phyloP scores from a whole-genome alignment of 2,329 filamentous ascomycete genomes.

The Trichoderma brevicompactum region DNA sequence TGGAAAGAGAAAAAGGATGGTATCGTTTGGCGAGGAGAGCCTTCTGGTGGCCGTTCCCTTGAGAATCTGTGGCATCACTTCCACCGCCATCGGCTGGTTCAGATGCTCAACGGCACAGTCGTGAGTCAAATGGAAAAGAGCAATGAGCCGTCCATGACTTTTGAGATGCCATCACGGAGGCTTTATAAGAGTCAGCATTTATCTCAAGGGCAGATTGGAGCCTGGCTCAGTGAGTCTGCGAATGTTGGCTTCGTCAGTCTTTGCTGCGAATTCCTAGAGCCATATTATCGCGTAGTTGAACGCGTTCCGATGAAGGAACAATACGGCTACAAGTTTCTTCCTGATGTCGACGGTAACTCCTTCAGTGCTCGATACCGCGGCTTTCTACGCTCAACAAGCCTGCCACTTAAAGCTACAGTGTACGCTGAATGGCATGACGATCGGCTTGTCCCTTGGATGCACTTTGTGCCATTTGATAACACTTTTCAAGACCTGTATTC shows the following conservation, averaged over 20 bases:
- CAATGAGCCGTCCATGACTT: constrained; percentile 49
- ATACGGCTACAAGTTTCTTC: constrained; percentile 66
- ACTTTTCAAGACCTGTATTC: constrained; percentile 68
- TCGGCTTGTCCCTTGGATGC: constrained; percentile 69
- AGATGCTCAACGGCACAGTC: constrained; percentile 69
- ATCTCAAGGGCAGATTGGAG: constrained; percentile 43
- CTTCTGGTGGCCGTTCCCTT: constrained; percentile 60
- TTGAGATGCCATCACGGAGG: constrained; percentile 50
- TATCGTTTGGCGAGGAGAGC: constrained; percentile 67
- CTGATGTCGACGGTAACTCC: constrained; percentile 72
- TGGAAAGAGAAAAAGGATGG: constrained; percentile 63
- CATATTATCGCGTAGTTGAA: constrained; percentile 42
- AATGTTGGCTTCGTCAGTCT: constrained; percentile 52
- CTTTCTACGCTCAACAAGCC: constrained; percentile 65
- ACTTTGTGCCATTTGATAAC: constrained; percentile 75
- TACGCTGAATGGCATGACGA: constrained; percentile 78
- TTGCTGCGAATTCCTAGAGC: constrained; percentile 50
- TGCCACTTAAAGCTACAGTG: constrained; percentile 73
- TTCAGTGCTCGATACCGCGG: constrained; percentile 66
- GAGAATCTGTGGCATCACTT: constrained; percentile 68
- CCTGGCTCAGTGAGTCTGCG: constrained; percentile 47
- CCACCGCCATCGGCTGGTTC: constrained; percentile 71
- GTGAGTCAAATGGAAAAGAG: constrained; percentile 53
- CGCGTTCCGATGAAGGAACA: constrained; percentile 52
- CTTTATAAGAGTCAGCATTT: constrained; percentile 50